phyloP scores from a whole-genome alignment of 495 filamentous ascomycete genomes.

The Saxispiralis lemnorum region DNA sequence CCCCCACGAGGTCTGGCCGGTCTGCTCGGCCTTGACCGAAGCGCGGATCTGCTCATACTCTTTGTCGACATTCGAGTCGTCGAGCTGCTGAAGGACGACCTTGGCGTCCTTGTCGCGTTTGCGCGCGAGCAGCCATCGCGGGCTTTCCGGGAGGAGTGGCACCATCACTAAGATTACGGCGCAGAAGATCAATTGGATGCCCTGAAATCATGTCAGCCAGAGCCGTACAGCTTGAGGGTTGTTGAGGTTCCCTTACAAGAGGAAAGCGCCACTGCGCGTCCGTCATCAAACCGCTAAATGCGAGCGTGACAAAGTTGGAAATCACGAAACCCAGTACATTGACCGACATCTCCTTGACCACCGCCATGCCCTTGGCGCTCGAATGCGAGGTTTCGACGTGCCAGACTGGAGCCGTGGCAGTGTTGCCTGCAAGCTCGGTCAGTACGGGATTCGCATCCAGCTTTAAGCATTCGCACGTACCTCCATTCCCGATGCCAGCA shows the following conservation, averaged over 20 bases:
- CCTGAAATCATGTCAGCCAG: not conserved
- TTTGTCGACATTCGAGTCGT: slow-evolving; percentile 4
- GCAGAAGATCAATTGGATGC: slow-evolving; percentile 6
- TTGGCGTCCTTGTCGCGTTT: slow-evolving; percentile 2
- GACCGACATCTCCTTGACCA: slow-evolving; percentile 27
- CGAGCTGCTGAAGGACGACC: slow-evolving; percentile 2
- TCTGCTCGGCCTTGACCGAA: slow-evolving; percentile 11
- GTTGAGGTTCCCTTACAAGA: not conserved
- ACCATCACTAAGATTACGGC: slow-evolving; percentile 6
- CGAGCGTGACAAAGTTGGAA: slow-evolving; percentile 33
- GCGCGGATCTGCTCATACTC: slow-evolving; percentile 5
- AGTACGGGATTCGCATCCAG: not conserved
- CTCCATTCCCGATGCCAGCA: slow-evolving; percentile 35
- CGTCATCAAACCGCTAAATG: slow-evolving; percentile 1
- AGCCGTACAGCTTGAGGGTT: not conserved
- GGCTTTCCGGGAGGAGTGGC: slow-evolving; percentile 2
- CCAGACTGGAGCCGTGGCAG: slow-evolving; percentile 33
- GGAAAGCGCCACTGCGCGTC: slow-evolving; percentile 7
- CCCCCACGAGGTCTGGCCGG: slow-evolving; percentile 4
- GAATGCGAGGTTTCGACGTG: slow-evolving; percentile 32
- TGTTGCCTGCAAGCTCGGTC: slow-evolving; percentile 18
- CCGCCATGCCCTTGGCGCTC: slow-evolving; percentile 27
- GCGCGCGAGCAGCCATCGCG: slow-evolving; percentile 3
- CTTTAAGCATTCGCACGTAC: not conserved
- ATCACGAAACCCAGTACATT: slow-evolving; percentile 28